Percentiles rank a stretch among this genome's conserved stretches.
These are phyloP conservation scores for Talaromyces liani DNA, from an alignment of 495 filamentous ascomycete genomes.

Conservation along the genomic window DNA sequence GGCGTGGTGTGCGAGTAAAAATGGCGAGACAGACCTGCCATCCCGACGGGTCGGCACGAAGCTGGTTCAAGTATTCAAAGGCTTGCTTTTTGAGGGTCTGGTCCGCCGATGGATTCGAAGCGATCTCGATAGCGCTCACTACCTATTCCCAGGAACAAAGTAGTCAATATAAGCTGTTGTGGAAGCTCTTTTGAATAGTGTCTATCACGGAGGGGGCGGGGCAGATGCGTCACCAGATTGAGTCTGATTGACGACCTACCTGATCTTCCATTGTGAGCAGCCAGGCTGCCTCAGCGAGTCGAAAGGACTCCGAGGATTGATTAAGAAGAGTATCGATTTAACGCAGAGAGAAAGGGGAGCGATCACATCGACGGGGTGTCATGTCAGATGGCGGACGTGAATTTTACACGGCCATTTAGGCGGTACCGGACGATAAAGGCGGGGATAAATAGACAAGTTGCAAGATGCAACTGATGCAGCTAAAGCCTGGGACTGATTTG, in stretches of 20 bases:
- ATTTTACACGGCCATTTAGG: conserved; percentile 4
- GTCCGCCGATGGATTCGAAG: conserved; percentile 68
- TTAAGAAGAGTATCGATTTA: background rate
- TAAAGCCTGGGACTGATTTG: background rate
- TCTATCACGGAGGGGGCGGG: conserved; percentile 17
- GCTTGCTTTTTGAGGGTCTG: conserved; percentile 74
- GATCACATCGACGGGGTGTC: background rate
- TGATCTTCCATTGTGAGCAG: conserved; percentile 47
- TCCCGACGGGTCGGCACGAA: conserved; percentile 67
- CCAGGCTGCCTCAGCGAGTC: conserved; percentile 28
- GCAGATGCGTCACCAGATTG: conserved; percentile 11
- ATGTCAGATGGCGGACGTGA: conserved; percentile 1
- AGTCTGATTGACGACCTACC: conserved; percentile 19
- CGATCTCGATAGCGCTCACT: conserved; percentile 87
- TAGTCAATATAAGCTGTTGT: background rate
- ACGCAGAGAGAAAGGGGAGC: background rate
- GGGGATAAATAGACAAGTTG: background rate
- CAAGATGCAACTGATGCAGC: background rate
- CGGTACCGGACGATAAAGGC: background rate
- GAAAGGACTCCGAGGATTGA: conserved; percentile 9
- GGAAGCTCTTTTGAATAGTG: no score
- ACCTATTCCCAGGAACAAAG: conserved; percentile 45
- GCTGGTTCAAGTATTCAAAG: conserved; percentile 76
- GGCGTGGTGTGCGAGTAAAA: conserved; percentile 72
- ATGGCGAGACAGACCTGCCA: conserved; percentile 83